phyloP scores from a whole-genome alignment of 495 filamentous ascomycete genomes.

The Tuber magnatum region DNA sequence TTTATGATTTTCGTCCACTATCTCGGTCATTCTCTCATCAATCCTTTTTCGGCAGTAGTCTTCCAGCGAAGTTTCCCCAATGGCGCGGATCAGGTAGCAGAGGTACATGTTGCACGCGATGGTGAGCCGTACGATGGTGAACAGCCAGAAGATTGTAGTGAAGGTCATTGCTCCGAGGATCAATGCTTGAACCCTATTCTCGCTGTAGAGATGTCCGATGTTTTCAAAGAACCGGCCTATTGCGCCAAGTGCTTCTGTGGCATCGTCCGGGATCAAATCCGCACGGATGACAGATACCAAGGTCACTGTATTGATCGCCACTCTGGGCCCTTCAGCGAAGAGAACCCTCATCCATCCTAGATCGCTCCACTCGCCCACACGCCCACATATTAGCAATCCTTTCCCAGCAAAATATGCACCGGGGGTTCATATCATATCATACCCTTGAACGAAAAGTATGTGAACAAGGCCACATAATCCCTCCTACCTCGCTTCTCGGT shows the following conservation, averaged over 20 bases:
- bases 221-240: conserved; percentile 67
- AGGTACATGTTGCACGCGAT: conserved; percentile 70
- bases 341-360: conserved; percentile 82
- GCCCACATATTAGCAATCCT: conserved; percentile 24
- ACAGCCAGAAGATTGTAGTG: conserved; percentile 80
- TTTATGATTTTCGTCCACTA: conserved; percentile 73
- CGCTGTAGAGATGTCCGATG: conserved; percentile 58
- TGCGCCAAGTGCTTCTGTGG: conserved; percentile 51
- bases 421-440: conserved; percentile 27
- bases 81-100: conserved; percentile 81
- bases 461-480: conserved; percentile 86
- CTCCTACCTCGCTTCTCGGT: conserved; percentile 85
- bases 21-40: conserved; percentile 67
- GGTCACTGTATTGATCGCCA: conserved; percentile 80
- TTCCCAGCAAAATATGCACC: background rate
- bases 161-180: conserved; percentile 85
- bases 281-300: conserved; percentile 70
- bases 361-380: background rate
- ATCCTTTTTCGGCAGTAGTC: conserved; percentile 86
- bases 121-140: conserved; percentile 67
- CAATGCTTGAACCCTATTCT: conserved; percentile 68
- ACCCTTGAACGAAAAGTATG: conserved; percentile 92
- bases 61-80: conserved; percentile 67
- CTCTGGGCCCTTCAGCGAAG: conserved; percentile 82
- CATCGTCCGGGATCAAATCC: conserved; percentile 57